These are phyloP conservation scores for Dothideomycetes sp. DNA, from an alignment of 2,329 filamentous ascomycete species.

Conservation along the genomic window DNA sequence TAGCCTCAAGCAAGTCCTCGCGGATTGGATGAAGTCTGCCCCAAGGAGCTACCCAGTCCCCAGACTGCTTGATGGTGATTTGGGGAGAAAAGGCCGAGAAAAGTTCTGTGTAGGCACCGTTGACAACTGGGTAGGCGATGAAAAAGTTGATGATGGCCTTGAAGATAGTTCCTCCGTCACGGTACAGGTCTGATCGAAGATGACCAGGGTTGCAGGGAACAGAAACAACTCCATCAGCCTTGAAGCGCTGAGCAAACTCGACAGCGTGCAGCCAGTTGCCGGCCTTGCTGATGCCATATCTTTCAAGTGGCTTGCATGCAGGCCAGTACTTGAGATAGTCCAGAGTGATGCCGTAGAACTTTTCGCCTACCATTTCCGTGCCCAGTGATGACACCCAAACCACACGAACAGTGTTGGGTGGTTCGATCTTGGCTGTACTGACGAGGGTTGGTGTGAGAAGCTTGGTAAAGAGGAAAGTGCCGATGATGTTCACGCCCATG, in stretches of 20 bases:
- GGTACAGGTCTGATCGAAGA: conserved; percentile 16
- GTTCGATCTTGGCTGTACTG: conserved; percentile 12
- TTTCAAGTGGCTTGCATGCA: neutral
- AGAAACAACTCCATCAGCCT: conserved; percentile 14
- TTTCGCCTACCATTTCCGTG: conserved; percentile 11
- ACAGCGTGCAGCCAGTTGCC: conserved; percentile 16
- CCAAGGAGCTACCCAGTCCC: conserved; percentile 16
- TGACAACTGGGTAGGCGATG: conserved; percentile 13
- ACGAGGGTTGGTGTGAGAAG: conserved; percentile 18
- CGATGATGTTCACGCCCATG: conserved; percentile 22
- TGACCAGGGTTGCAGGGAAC: conserved; percentile 20
- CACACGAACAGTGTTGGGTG: conserved; percentile 16
- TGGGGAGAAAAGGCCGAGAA: conserved; percentile 17
- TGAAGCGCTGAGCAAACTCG: conserved; percentile 12
- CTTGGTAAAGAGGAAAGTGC: conserved; percentile 20
- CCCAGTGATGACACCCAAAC: conserved; percentile 18
- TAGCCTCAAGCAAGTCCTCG: conserved; percentile 9
- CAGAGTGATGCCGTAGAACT: conserved; percentile 8
- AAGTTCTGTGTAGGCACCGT: conserved; percentile 22
- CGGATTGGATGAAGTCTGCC: conserved; percentile 6
- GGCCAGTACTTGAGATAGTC: conserved; percentile 9
- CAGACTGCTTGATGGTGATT: conserved; percentile 13
- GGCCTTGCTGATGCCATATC: conserved; percentile 17
- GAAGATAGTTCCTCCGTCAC: conserved; percentile 11
- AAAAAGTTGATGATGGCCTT: conserved; percentile 8